Conservation (phyloP, 2,329 filamentous ascomycete genomes). For the Oidium heveae region DNA sequence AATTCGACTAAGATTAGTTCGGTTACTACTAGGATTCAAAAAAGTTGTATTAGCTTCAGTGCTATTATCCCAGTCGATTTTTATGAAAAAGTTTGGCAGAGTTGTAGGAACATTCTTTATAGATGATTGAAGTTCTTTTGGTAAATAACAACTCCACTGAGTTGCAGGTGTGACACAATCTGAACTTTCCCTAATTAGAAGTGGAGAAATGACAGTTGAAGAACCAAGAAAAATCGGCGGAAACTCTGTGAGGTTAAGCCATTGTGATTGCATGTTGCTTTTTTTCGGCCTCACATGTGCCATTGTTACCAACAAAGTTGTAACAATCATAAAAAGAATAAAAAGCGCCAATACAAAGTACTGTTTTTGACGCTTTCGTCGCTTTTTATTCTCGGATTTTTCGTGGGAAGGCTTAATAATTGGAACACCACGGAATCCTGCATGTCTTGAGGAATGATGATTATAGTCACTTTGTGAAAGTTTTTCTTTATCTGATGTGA, state of each 20-base stretch:
- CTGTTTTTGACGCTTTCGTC: neutral
- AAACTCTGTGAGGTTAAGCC: slow-evolving; percentile 68
- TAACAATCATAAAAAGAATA: slow-evolving; percentile 28
- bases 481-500: neutral
- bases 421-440: neutral
- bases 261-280: slow-evolving; percentile 22
- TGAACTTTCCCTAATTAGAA: slow-evolving; percentile 35
- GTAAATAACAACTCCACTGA: slow-evolving; percentile 67
- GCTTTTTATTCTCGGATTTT: neutral
- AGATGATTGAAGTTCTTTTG: slow-evolving; percentile 46
- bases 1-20: slow-evolving; percentile 7
- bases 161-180: slow-evolving; percentile 48
- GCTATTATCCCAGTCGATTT: slow-evolving; percentile 49
- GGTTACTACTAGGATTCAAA: slow-evolving; percentile 16
- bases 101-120: slow-evolving; percentile 36
- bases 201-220: slow-evolving; percentile 50
- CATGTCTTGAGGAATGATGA: neutral
- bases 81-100: slow-evolving; percentile 55
- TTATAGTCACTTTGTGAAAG: neutral
- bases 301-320: slow-evolving; percentile 30
- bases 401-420: neutral
- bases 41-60: slow-evolving; percentile 18
- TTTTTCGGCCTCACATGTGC: slow-evolving; percentile 20
- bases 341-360: neutral
- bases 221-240: slow-evolving; percentile 71